Conservation (phyloP, 1,284 basidiomycete genomes). For the Cutaneotrichosporon curvatum region DNA sequence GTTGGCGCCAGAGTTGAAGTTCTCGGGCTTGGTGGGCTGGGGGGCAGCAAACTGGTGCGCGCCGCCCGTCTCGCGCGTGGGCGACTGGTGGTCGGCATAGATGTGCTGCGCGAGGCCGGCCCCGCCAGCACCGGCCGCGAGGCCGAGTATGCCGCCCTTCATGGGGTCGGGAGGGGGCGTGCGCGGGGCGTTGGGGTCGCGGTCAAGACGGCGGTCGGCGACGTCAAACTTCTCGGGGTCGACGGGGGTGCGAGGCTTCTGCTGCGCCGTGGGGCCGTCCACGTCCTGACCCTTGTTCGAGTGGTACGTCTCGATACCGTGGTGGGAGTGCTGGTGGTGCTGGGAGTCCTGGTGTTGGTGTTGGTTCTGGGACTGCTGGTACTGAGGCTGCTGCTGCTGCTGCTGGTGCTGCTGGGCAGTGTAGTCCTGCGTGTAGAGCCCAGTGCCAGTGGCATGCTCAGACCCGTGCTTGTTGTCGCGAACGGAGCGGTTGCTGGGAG, state of each 20-base stretch:
- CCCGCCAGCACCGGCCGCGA: no score
- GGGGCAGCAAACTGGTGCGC: no score
- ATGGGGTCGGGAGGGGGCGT: no score
- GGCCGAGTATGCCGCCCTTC: no score
- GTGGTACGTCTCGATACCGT: not conserved
- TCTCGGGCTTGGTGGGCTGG: no score
- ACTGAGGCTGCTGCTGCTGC: not conserved
- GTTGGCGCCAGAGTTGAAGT: no score
- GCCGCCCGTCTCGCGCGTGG: no score
- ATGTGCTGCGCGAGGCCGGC: no score
- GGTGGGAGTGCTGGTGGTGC: slow-evolving; percentile 5
- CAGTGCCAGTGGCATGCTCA: slow-evolving; percentile 7
- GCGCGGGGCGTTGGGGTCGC: not conserved
- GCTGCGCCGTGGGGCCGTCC: no score
- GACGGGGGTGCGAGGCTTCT: not conserved
- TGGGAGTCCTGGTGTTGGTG: slow-evolving; percentile 2
- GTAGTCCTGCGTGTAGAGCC: no score
- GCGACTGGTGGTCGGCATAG: no score
- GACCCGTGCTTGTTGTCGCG: slow-evolving; percentile 16
- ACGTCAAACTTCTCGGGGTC: not conserved
- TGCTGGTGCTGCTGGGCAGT: not conserved
- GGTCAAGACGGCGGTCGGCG: slow-evolving; percentile 3
- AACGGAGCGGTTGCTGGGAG: slow-evolving; percentile 3
- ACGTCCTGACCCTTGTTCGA: no score
- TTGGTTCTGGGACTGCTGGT: not conserved